Percentiles rank a stretch among this genome's conserved stretches.
These are phyloP conservation scores for Lodderomyces elongisporus DNA, from an alignment of 1,139 yeast species.

Conservation along the genomic window DNA sequence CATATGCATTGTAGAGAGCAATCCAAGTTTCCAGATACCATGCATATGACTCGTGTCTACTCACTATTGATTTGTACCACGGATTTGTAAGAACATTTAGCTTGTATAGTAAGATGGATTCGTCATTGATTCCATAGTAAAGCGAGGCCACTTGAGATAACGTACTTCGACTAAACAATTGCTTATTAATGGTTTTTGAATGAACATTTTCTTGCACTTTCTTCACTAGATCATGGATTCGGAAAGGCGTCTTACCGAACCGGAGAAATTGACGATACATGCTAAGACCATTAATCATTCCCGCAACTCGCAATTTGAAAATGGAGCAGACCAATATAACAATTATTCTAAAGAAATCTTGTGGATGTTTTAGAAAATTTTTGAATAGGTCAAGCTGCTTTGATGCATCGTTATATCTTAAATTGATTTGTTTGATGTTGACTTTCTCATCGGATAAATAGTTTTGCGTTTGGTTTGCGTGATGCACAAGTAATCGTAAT, in stretches of 20 bases:
- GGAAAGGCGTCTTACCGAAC: conserved; percentile 68
- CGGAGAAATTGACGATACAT: conserved; percentile 65
- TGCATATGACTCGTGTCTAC: conserved; percentile 53
- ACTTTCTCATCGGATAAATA: conserved; percentile 31
- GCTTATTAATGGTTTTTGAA: conserved; percentile 7
- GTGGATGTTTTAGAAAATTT: conserved; percentile 40
- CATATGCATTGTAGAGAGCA: conserved; percentile 46
- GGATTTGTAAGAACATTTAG: conserved; percentile 44
- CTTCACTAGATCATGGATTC: conserved; percentile 29
- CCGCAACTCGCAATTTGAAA: conserved; percentile 29
- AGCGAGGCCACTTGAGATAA: conserved; percentile 47
- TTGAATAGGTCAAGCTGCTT: conserved; percentile 32
- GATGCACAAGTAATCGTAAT: conserved; percentile 48
- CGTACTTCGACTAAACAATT: conserved; percentile 37
- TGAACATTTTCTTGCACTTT: conserved; percentile 17
- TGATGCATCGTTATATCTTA: conserved; percentile 29
- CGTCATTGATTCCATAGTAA: conserved; percentile 64
- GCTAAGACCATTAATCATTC: conserved; percentile 48
- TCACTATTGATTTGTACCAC: conserved; percentile 29
- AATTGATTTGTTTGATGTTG: conserved; percentile 27
- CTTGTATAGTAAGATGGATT: conserved; percentile 49
- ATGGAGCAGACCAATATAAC: conserved; percentile 26
- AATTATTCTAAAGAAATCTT: conserved; percentile 34
- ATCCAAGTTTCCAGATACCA: conserved; percentile 63
- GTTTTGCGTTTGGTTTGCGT: conserved; percentile 39